Base-by-base conservation (phyloP, 305 asterid species). In the Plantago lanceolata region DNA sequence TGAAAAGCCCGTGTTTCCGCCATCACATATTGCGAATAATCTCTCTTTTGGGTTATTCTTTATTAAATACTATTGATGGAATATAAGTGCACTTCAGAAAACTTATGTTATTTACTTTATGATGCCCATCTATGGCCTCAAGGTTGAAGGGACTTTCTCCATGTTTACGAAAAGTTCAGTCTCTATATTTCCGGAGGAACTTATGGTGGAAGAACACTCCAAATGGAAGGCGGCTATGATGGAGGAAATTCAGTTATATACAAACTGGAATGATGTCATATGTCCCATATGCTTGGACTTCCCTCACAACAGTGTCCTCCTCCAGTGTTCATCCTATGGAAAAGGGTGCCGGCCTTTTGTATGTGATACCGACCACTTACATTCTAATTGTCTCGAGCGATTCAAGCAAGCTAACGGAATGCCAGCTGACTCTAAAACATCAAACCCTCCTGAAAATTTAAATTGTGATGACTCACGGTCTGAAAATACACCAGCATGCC, bases 281-380 rank as follows among this genome's bases (percentile, higher is more conserved):
- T 88, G 96, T 61, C 96, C 96, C 73, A 88, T 88, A 75, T 88
- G 94, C 75, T 74, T 85, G 71, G 89, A 85, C 67, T 80, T 76
- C 31, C 96, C 96, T 7, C 96, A 88, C 79, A 88, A 88, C 31
- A 71, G 86, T 18, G 96, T 88, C 60, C 96, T 88, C 69, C 96
- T 88, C 73, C 94, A 78, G 48, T 88, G 96, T 73, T 77, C 96
- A 24, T 85, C 94, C 0, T 82, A 75, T 48, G 83, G 71, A 40
- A 88, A 81, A 61, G 96, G 96, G 2, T 88, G 96, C 48, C 87
- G 83, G 50, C 75, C 96, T 56, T 88, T 88, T 72, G 90, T 88
- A 31, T 88, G 96, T 19, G 94, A 84, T 75, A 88, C 96, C 0
- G 78, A 84, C 68, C 94, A 85, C 76, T 70, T 85, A 59, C 96